phyloP scores from a whole-genome alignment of 2,329 filamentous ascomycete species.

The Aureobasidium zeae region DNA sequence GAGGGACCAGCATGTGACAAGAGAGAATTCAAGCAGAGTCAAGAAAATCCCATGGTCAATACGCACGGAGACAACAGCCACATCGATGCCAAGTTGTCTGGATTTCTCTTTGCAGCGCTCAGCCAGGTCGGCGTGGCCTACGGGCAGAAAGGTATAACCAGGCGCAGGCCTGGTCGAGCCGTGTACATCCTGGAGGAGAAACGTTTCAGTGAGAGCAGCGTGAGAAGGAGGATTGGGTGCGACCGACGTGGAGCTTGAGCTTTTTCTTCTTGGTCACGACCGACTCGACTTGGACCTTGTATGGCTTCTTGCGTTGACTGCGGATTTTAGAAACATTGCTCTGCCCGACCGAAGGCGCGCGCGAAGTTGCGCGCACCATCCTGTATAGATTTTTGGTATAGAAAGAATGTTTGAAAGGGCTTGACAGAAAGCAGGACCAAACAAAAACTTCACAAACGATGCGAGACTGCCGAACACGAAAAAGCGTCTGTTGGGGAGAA shows the following conservation, averaged over 20 bases:
- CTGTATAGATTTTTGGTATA: too few relatives aligned
- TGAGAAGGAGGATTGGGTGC: neutral
- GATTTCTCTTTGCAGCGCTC: conserved; percentile 52
- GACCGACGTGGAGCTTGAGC: conserved; percentile 41
- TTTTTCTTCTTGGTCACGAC: conserved; percentile 53
- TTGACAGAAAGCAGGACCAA: neutral
- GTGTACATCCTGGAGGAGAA: neutral
- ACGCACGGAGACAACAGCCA: conserved; percentile 53
- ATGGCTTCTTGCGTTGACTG: conserved; percentile 34
- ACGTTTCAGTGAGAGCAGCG: neutral
- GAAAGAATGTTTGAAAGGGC: neutral
- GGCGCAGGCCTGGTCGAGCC: conserved; percentile 36
- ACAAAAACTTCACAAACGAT: neutral
- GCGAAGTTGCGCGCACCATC: conserved; percentile 14
- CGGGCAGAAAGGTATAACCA: conserved; percentile 53
- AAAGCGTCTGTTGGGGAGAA: conserved; percentile 3
- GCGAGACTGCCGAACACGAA: neutral
- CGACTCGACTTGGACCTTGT: conserved; percentile 51
- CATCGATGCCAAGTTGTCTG: conserved; percentile 43
- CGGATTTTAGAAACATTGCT: conserved; percentile 18
- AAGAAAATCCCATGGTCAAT: too few relatives aligned
- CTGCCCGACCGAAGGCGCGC: conserved; percentile 13
- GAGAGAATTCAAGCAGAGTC: too few relatives aligned
- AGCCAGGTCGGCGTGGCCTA: conserved; percentile 51
- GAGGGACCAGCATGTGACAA: too few relatives aligned